These are phyloP conservation scores for Hirschioporus abietinus DNA, from an alignment of 768 basidiomycete genomes.

Conservation along the genomic window DNA sequence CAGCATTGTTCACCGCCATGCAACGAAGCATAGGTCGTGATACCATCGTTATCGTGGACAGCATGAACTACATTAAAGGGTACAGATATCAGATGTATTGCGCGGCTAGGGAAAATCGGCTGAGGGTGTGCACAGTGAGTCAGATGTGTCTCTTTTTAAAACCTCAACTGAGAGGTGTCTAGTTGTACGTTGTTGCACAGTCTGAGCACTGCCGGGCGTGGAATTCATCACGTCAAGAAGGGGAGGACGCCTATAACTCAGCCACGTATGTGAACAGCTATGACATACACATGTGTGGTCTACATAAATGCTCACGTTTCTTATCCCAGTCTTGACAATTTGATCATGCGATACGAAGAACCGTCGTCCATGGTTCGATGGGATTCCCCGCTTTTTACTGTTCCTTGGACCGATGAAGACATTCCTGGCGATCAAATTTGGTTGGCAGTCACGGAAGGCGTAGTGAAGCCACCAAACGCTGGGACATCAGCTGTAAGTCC, in stretches of 20 bases:
- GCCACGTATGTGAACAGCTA: slow-evolving; percentile 58
- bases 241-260: slow-evolving; percentile 43
- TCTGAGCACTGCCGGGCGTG: slow-evolving; percentile 73
- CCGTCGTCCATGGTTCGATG: slow-evolving; percentile 98
- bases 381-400: slow-evolving; percentile 92
- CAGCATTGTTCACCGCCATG: slow-evolving; percentile 74
- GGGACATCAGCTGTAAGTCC: slow-evolving; percentile 67
- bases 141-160: slow-evolving; percentile 7
- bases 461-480: slow-evolving; percentile 81
- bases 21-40: slow-evolving; percentile 67
- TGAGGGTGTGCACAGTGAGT: slow-evolving; percentile 83
- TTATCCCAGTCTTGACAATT: slow-evolving; percentile 66
- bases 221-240: slow-evolving; percentile 53
- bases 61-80: slow-evolving; percentile 96
- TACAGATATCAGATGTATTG: slow-evolving; percentile 98
- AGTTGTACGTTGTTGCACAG: slow-evolving; percentile 74
- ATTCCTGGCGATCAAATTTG: slow-evolving; percentile 70
- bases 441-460: slow-evolving; percentile 72
- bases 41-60: slow-evolving; percentile 84
- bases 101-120: slow-evolving; percentile 81
- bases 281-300: slow-evolving; percentile 10
- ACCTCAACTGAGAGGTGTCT: slow-evolving; percentile 16
- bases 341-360: slow-evolving; percentile 88
- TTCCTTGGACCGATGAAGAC: slow-evolving; percentile 67
- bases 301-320: slow-evolving; percentile 6